These are phyloP conservation scores for Elaeis guineensis DNA, from an alignment of 176 grass and related monocot genomes.

Conservation along the genomic window DNA sequence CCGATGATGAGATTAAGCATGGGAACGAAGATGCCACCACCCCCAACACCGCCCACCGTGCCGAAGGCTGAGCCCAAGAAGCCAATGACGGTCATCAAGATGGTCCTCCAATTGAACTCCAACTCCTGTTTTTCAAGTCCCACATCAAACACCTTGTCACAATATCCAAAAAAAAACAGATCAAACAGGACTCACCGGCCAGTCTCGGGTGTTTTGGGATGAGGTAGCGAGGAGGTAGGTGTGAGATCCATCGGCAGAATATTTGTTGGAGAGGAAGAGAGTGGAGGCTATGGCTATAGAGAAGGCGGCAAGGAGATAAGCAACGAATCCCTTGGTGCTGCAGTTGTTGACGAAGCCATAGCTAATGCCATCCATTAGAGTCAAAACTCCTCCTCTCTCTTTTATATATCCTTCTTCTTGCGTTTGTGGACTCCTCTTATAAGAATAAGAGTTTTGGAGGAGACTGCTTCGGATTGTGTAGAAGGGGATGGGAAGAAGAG, in stretches of 20 bases:
- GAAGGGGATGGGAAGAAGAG: too few relatives aligned
- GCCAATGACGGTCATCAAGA: conserved; percentile 59
- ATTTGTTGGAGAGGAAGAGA: conserved; percentile 31
- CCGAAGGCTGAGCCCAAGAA: conserved; percentile 93
- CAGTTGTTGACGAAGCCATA: conserved; percentile 36
- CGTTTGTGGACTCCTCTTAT: too few relatives aligned
- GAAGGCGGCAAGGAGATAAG: conserved; percentile 35
- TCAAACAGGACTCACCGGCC: conserved; percentile 53
- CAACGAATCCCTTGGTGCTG: conserved; percentile 48
- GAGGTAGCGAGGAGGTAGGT: conserved; percentile 19
- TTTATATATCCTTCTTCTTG: too few relatives aligned
- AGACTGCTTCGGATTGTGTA: too few relatives aligned
- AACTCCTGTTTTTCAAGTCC: conserved; percentile 45
- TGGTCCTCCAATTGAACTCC: conserved; percentile 61
- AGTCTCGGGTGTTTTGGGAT: conserved; percentile 38
- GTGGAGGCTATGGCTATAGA: conserved; percentile 38
- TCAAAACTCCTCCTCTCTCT: too few relatives aligned
- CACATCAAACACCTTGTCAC: background rate
- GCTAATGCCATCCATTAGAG: too few relatives aligned
- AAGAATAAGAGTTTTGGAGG: too few relatives aligned
- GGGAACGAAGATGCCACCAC: conserved; percentile 93
- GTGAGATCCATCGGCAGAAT: background rate
- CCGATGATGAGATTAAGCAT: conserved; percentile 91
- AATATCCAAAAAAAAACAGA: background rate
- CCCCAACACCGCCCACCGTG: conserved; percentile 91